A percentile compares a stretch with the other conserved stretches of the same genome.
Conservation (phyloP, 352 stramenopile species). For the Globisporangium ultimum region DNA sequence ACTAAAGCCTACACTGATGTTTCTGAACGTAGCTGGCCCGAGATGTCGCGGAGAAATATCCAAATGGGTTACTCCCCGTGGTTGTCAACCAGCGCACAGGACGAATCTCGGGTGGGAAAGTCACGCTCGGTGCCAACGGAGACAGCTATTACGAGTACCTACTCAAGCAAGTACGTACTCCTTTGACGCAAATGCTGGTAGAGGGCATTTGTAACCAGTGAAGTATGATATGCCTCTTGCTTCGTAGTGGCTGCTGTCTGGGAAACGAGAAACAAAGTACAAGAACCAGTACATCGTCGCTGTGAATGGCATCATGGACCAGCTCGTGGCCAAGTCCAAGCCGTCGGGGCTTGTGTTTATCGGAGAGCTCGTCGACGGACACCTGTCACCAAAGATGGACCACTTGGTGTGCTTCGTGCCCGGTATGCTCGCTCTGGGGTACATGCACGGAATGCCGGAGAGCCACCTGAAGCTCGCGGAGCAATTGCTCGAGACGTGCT, state of each 20-base stretch:
- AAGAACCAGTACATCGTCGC: constrained; percentile 60
- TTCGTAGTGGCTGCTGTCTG: constrained; percentile 61
- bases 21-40: constrained; percentile 30
- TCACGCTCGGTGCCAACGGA: constrained; percentile 70
- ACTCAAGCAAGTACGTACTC: constrained; percentile 60
- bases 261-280: constrained; percentile 73
- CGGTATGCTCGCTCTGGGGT: constrained; percentile 82
- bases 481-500: constrained; percentile 79
- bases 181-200: background rate
- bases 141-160: constrained; percentile 88
- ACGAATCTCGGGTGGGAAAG: constrained; percentile 38
- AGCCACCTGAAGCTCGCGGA: constrained; percentile 73
- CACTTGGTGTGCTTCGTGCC: constrained; percentile 91
- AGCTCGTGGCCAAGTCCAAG: constrained; percentile 52
- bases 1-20: too few relatives aligned
- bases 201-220: too few relatives aligned
- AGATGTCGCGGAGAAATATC: constrained; percentile 51
- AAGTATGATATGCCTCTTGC: too few relatives aligned
- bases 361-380: constrained; percentile 53
- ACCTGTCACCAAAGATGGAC: constrained; percentile 76
- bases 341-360: constrained; percentile 65
- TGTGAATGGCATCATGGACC: constrained; percentile 55
- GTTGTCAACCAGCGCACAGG: constrained; percentile 41
- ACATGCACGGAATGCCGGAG: constrained; percentile 61
- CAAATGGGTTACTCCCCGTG: constrained; percentile 50